Evolutionary conservation across 2,329 filamentous ascomycete species (phyloP), one percentile per base, ranked within the genome.

Genomic region (Aspergillus udagawae): DNA sequence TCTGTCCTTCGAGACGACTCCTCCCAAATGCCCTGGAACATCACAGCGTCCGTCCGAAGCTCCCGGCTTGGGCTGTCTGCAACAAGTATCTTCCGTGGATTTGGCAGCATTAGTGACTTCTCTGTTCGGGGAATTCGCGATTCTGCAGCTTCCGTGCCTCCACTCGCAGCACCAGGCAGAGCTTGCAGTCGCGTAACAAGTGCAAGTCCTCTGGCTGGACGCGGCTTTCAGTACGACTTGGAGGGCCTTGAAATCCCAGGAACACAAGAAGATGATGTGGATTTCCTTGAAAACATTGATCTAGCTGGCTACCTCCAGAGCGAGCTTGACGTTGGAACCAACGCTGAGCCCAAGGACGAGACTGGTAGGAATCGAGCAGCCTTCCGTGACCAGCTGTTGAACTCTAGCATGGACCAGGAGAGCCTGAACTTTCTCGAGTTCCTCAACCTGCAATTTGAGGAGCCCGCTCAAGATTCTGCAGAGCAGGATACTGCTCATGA

Each of bases 11-110:
- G 85, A 4, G 89, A 95, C 57, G 83, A 83, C 28, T 83, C 84
- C 25, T 84, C 82, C 4, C 75, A 81, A n/a, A 85, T 89, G 80
- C 87, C 87, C 10, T 90, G 87, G 87, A 89, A 89, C 61, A 75
- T 82, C 48, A 83, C 79, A 7, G 79, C 82, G 3, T 85, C 83
- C 2, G 67, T 80, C 4, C 77, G 80, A 53, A 80, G 80, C 53
- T 86, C 83, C 48, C 78, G 75, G 27, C 74, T 77, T 25, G 79
- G 75, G 12, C 75, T 71, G 38, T 71, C 70, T 41, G 65, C 65
- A 27, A 65, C 60, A 9, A 67, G 66, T 25, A 61, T 63, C n/a
- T 63, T 67, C 25, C 70, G 69, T 29, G 69, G 72, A 14, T 58
- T 70, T 32, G 69, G 72, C 48, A 77, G 73, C 54, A 62, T 71